Conservation (phyloP, 106 monocot species). For the Ottelia alismoides region DNA sequence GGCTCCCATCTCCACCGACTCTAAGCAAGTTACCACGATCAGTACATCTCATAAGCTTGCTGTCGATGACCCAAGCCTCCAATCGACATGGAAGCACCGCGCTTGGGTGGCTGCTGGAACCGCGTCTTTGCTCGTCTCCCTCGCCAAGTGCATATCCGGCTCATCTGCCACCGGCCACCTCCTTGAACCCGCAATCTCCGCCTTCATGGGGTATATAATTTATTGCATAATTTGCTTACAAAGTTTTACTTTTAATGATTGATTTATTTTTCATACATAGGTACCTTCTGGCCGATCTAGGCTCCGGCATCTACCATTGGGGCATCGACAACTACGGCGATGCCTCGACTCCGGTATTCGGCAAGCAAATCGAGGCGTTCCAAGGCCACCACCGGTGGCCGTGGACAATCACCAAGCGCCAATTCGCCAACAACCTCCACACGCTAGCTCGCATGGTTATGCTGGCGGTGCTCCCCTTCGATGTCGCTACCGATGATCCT, state of each 20-base stretch:
- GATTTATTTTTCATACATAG: too few species aligned
- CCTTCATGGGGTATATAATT: constrained; percentile 4
- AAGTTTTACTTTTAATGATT: too few species aligned
- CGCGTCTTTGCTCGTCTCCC: constrained; percentile 7
- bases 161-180: constrained; percentile 1
- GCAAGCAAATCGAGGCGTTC: constrained; percentile 70
- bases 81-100: constrained; percentile 19
- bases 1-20: too few species aligned
- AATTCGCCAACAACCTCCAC: constrained; percentile 70
- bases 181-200: constrained; percentile 4
- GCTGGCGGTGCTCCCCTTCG: constrained; percentile 26
- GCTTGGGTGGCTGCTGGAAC: constrained; percentile 15
- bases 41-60: too few species aligned
- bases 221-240: too few species aligned
- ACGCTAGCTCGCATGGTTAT: constrained; percentile 36
- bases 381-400: constrained; percentile 86
- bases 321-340: constrained; percentile 77
- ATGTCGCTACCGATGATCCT: constrained; percentile 13
- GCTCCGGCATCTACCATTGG: constrained; percentile 72
- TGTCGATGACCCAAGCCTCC: constrained; percentile 5
- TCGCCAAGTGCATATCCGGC: constrained; percentile 7
- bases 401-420: constrained; percentile 47
- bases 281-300: constrained; percentile 56
- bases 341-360: constrained; percentile 50
- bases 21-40: too few species aligned